These are phyloP conservation scores for Furcasterigmium sp. DNA, from an alignment of 2,329 filamentous ascomycete species.

Conservation along the genomic window DNA sequence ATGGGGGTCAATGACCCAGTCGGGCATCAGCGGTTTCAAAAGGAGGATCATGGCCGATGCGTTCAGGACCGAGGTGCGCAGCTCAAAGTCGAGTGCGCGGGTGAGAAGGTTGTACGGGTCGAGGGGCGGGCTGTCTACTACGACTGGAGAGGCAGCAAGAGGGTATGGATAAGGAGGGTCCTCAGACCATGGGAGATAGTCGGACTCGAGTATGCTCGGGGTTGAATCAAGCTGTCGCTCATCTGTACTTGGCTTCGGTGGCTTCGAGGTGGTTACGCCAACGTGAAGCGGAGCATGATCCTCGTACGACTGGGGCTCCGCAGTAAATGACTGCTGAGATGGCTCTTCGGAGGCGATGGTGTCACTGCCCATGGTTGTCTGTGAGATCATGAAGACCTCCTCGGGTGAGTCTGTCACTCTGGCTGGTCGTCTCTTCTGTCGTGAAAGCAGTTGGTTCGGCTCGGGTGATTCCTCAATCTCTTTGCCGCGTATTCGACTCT, in stretches of 20 bases:
- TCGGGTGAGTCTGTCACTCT: conserved; percentile 24
- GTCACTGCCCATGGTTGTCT: conserved; percentile 32
- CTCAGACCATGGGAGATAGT: conserved; percentile 54
- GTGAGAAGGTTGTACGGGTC: conserved; percentile 50
- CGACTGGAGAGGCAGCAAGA: conserved; percentile 10
- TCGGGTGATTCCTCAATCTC: conserved; percentile 20
- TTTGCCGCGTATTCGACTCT: conserved; percentile 39
- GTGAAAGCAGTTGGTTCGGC: conserved; percentile 4
- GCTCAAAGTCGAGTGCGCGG: conserved; percentile 51
- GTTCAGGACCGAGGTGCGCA: conserved; percentile 49
- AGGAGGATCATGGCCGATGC: conserved; percentile 58
- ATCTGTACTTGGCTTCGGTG: conserved; percentile 16
- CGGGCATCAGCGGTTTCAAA: conserved; percentile 50
- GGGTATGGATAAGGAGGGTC: conserved; percentile 53
- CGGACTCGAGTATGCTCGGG: conserved; percentile 45
- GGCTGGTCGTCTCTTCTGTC: not conserved
- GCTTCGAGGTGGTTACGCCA: conserved; percentile 14
- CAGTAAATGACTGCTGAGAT: conserved; percentile 5
- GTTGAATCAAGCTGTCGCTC: conserved; percentile 30
- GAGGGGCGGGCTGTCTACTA: conserved; percentile 31
- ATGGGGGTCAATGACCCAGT: conserved; percentile 47
- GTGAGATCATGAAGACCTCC: conserved; percentile 38
- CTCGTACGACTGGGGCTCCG: conserved; percentile 1
- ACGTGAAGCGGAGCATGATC: conserved; percentile 11
- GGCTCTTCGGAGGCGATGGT: conserved; percentile 22